Percentiles rank a stretch among this genome's conserved stretches.
These are phyloP conservation scores for Lactarius pseudohatsudake DNA, from an alignment of 768 basidiomycete species.

Conservation along the genomic window DNA sequence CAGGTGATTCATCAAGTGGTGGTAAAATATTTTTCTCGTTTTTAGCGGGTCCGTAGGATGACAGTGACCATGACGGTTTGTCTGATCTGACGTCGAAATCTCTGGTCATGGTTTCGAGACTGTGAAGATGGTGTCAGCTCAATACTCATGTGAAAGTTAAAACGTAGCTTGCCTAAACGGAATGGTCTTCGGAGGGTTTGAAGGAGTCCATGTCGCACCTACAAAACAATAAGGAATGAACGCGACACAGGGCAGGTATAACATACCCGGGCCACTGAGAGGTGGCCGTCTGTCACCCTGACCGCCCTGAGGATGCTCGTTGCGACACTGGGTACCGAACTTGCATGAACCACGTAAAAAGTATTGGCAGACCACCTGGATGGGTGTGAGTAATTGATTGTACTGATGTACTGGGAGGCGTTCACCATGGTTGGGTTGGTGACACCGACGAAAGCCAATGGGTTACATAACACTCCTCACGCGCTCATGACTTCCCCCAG, in stretches of 20 bases:
- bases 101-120: constrained; percentile 54
- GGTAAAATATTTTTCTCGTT: constrained; percentile 61
- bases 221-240: constrained; percentile 25
- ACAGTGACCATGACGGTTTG: constrained; percentile 77
- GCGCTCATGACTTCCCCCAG: background rate
- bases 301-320: constrained; percentile 52
- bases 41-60: constrained; percentile 75
- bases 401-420: background rate
- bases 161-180: constrained; percentile 20
- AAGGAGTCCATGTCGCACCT: constrained; percentile 23
- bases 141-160: background rate
- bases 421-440: constrained; percentile 21
- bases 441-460: background rate
- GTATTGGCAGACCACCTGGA: constrained; percentile 55
- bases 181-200: constrained; percentile 21
- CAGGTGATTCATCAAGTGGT: constrained; percentile 68
- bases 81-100: constrained; percentile 54
- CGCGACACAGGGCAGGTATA: constrained; percentile 11
- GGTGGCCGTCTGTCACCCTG: constrained; percentile 33
- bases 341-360: constrained; percentile 61
- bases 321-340: constrained; percentile 60
- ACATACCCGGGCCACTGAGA: constrained; percentile 55
- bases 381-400: background rate
- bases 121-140: constrained; percentile 33
- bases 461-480: background rate